Conservation (phyloP, 306 rosid genomes). For the Rubus parviflorus region DNA sequence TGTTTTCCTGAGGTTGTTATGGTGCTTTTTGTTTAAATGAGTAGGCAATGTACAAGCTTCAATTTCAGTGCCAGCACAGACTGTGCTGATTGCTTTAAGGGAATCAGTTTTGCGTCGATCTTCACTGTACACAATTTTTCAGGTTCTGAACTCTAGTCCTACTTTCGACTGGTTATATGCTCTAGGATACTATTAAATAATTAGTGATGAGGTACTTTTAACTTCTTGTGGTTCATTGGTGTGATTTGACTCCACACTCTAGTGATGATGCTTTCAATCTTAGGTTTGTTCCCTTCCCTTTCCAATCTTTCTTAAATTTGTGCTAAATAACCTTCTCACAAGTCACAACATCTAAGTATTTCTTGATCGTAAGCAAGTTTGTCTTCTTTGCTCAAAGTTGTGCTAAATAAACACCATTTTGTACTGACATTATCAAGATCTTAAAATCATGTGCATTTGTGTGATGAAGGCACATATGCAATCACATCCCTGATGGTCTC, state of each 20-base stretch:
- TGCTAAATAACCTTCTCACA: not conserved
- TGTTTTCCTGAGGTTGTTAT: constrained; percentile 17
- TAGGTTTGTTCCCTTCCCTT: not conserved
- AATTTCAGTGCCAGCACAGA: constrained; percentile 44
- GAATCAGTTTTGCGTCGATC: constrained; percentile 82
- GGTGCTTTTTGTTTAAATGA: constrained; percentile 27
- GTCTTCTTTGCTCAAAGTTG: not conserved
- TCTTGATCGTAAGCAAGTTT: not conserved
- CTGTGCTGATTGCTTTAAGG: constrained; percentile 58
- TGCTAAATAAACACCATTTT: not conserved
- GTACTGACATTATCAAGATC: not conserved
- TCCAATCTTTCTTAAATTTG: not conserved
- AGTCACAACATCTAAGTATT: not conserved
- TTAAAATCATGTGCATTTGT: not conserved
- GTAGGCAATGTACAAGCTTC: constrained; percentile 43
- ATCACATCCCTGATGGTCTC: not conserved
- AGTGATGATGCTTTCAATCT: not conserved
- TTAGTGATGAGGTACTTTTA: not conserved
- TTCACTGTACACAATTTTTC: constrained; percentile 64
- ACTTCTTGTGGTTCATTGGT: not conserved
- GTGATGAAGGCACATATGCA: not conserved
- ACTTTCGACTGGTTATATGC: not conserved
- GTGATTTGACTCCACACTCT: too few relatives aligned
- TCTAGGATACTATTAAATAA: not conserved
- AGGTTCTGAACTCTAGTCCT: constrained; percentile 47